Conservation (phyloP, 805 yeast species). For the Wickerhamomyces sydowiorum region DNA sequence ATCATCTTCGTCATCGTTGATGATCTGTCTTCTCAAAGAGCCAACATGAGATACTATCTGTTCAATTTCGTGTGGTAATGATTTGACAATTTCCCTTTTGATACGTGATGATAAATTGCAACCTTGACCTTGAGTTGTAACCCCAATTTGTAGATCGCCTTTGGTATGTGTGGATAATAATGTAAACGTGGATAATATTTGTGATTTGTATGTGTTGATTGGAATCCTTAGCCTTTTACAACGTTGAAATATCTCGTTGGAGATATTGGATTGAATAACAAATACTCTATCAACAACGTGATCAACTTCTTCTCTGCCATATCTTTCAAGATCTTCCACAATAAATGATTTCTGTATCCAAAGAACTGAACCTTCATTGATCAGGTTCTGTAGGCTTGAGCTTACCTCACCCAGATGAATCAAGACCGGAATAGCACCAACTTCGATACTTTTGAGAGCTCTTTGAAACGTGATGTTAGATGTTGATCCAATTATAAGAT, state of each 20-base stretch:
- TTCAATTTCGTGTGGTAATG: constrained; percentile 67
- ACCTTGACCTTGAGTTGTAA: constrained; percentile 85
- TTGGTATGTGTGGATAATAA: constrained; percentile 63
- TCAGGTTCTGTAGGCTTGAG: no score
- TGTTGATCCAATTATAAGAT: background rate
- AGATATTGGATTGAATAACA: constrained; percentile 39
- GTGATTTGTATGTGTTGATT: constrained; percentile 71
- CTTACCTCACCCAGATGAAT: no score
- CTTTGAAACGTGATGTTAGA: background rate
- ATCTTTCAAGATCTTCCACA: constrained; percentile 36
- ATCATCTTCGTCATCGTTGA: constrained; percentile 39
- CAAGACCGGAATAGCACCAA: no score
- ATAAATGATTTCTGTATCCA: background rate
- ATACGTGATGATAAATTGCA: constrained; percentile 79
- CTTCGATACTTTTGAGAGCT: background rate
- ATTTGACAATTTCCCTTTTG: constrained; percentile 61
- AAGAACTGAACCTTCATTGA: background rate
- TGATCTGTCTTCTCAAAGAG: constrained; percentile 48
- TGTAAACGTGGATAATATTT: constrained; percentile 70
- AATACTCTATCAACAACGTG: constrained; percentile 72
- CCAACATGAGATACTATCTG: constrained; percentile 71
- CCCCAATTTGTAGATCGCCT: constrained; percentile 75
- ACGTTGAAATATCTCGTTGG: constrained; percentile 34
- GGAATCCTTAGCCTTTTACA: constrained; percentile 72
- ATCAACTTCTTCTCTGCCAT: constrained; percentile 62